Conservation (phyloP, 306 rosid genomes). For the Fagus crenata region DNA sequence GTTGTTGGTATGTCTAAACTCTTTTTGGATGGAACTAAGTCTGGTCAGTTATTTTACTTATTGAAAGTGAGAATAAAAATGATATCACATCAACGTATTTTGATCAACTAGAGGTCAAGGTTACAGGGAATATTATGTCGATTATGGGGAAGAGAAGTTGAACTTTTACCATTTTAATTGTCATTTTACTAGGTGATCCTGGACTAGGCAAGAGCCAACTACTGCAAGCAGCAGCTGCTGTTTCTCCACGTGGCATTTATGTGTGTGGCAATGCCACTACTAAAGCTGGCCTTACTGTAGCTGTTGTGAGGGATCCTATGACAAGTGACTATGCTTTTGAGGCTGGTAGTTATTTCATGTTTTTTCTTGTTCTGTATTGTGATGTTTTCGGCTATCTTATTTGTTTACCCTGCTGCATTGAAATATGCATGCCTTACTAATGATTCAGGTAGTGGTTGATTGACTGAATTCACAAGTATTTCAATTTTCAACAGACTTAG, state of each 20-base stretch:
- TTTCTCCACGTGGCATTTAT: slow-evolving; percentile 93
- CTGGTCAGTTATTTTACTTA: slow-evolving; percentile 18
- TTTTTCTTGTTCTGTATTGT: slow-evolving; percentile 17
- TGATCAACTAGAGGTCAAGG: slow-evolving; percentile 10
- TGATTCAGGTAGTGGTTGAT: slow-evolving; percentile 20
- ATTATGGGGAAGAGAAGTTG: slow-evolving; percentile 25
- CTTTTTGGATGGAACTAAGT: slow-evolving; percentile 31
- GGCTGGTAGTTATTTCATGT: slow-evolving; percentile 59
- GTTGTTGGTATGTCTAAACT: slow-evolving; percentile 71
- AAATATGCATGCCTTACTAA: slow-evolving; percentile 13
- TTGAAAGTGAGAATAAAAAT: slow-evolving; percentile 12
- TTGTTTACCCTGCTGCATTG: slow-evolving; percentile 4
- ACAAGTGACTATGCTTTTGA: slow-evolving; percentile 91
- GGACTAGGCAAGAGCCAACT: slow-evolving; percentile 95
- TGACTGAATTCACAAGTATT: background rate
- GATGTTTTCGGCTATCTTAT: slow-evolving; percentile 24
- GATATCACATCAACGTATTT: slow-evolving; percentile 19
- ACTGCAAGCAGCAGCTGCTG: slow-evolving; percentile 90
- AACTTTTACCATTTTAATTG: slow-evolving; percentile 27
- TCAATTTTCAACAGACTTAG: background rate
- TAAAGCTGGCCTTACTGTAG: slow-evolving; percentile 90
- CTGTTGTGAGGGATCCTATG: slow-evolving; percentile 88
- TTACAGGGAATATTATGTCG: background rate
- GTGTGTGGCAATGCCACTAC: slow-evolving; percentile 97
- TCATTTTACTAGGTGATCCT: slow-evolving; percentile 72